Evolutionary conservation across 2,329 filamentous ascomycete genomes (phyloP).

Genomic region (Phialophora chinensis): DNA sequence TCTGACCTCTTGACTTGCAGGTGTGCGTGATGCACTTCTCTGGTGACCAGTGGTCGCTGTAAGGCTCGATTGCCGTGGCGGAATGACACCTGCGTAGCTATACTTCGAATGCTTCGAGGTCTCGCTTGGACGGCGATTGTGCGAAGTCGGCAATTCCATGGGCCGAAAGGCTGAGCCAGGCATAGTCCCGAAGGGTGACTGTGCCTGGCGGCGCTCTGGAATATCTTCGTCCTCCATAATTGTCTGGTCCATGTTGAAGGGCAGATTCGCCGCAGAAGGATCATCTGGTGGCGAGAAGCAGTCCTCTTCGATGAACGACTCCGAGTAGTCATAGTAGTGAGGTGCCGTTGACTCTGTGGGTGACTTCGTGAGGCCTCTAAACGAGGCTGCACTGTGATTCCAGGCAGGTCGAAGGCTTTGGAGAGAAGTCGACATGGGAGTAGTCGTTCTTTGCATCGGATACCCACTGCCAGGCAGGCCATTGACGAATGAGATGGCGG

Average conservation of each 20-base stretch:
- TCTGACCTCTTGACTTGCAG: conserved; percentile 22
- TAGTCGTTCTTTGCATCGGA: conserved; percentile 25
- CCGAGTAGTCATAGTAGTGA: conserved; percentile 41
- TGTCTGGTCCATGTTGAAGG: conserved; percentile 32
- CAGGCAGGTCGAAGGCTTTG: conserved; percentile 28
- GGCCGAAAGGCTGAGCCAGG: conserved; percentile 37
- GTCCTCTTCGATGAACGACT: conserved; percentile 38
- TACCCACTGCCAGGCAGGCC: conserved; percentile 1
- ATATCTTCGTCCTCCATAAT: conserved; percentile 24
- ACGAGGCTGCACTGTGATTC: conserved; percentile 28
- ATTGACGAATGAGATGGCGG: conserved; percentile 27
- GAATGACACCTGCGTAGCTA: conserved; percentile 30
- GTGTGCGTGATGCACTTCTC: conserved; percentile 11
- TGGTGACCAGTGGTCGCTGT: conserved; percentile 25
- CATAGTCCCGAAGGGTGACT: conserved; percentile 39
- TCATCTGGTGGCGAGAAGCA: conserved; percentile 25
- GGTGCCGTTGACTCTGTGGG: conserved; percentile 37
- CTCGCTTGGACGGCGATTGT: conserved; percentile 37
- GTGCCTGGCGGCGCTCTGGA: conserved; percentile 34
- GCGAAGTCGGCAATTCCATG: conserved; percentile 34
- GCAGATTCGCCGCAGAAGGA: conserved; percentile 14
- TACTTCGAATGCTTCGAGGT: conserved; percentile 35
- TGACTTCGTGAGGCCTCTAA: conserved; percentile 32
- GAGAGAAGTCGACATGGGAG: conserved; percentile 34
- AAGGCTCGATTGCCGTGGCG: conserved; percentile 32